Conservation (phyloP, 2,329 filamentous ascomycete species). For the Xylariaceae sp. region DNA sequence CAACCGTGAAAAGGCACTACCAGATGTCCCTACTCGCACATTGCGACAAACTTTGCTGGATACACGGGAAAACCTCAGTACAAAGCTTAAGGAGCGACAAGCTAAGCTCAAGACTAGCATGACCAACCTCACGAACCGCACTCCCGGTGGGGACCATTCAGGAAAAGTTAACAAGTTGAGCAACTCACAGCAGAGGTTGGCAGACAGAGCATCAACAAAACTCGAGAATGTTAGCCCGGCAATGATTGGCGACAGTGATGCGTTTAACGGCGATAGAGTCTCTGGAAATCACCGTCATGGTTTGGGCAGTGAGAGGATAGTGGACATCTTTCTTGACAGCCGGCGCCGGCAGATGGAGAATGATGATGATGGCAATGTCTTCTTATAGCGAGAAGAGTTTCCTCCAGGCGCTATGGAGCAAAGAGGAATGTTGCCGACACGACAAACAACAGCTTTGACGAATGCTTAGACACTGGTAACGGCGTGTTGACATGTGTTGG, state of each 20-base stretch:
- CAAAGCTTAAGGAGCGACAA: slow-evolving; percentile 18
- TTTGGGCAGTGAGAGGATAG: slow-evolving; percentile 47
- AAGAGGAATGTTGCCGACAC: neutral
- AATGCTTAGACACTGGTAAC: neutral
- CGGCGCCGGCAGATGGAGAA: slow-evolving; percentile 40
- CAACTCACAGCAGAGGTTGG: slow-evolving; percentile 15
- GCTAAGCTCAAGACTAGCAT: slow-evolving; percentile 7
- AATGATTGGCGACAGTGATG: slow-evolving; percentile 12
- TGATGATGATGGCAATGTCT: slow-evolving; percentile 34
- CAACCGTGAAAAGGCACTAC: slow-evolving; percentile 14
- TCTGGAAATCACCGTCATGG: slow-evolving; percentile 27
- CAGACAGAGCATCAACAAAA: slow-evolving; percentile 6
- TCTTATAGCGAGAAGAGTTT: slow-evolving; percentile 26
- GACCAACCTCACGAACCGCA: slow-evolving; percentile 16
- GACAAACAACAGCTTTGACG: neutral
- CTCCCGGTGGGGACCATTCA: slow-evolving; percentile 18
- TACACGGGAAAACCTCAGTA: slow-evolving; percentile 11
- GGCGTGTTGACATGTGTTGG: no score
- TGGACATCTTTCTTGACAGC: slow-evolving; percentile 49
- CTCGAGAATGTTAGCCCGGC: slow-evolving; percentile 27
- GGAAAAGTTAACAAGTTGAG: slow-evolving; percentile 10
- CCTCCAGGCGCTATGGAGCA: neutral
- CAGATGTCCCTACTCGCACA: slow-evolving; percentile 19
- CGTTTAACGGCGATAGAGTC: slow-evolving; percentile 18
- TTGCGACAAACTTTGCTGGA: slow-evolving; percentile 14